A percentile compares a stretch with the other conserved stretches of the same genome.
phyloP scores from a whole-genome alignment of 495 filamentous ascomycete genomes.

The Pseudotulostoma volvatum region DNA sequence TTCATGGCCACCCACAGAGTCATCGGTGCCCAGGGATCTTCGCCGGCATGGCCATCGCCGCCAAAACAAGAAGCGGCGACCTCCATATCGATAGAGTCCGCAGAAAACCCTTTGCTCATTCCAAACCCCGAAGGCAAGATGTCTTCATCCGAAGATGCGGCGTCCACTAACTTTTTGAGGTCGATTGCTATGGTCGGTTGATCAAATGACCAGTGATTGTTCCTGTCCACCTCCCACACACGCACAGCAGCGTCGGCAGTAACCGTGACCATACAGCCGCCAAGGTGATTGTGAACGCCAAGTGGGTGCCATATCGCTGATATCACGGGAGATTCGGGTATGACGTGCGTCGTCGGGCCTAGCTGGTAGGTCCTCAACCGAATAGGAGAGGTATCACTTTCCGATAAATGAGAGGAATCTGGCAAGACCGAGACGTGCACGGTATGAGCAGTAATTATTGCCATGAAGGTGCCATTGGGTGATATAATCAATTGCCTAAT shows the following conservation, averaged over 20 bases:
- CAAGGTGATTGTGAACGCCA: slow-evolving; percentile 43
- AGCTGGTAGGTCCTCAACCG: slow-evolving; percentile 70
- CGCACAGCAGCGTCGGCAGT: slow-evolving; percentile 73
- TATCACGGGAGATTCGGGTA: slow-evolving; percentile 57
- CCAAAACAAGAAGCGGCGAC: slow-evolving; percentile 75
- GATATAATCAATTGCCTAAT: slow-evolving; percentile 73
- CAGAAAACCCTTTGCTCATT: slow-evolving; percentile 64
- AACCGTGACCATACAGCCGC: slow-evolving; percentile 58
- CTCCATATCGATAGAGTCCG: slow-evolving; percentile 73
- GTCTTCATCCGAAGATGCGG: slow-evolving; percentile 57
- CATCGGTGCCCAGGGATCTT: slow-evolving; percentile 78
- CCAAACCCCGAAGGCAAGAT: slow-evolving; percentile 52
- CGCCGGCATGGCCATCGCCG: slow-evolving; percentile 40
- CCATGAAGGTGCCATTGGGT: slow-evolving; percentile 60
- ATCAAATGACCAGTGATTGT: slow-evolving; percentile 71
- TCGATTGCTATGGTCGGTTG: slow-evolving; percentile 67
- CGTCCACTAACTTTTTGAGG: slow-evolving; percentile 65
- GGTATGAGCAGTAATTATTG: slow-evolving; percentile 68
- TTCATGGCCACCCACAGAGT: slow-evolving; percentile 84
- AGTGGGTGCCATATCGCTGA: slow-evolving; percentile 80
- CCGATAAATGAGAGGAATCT: slow-evolving; percentile 52
- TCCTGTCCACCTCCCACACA: slow-evolving; percentile 68
- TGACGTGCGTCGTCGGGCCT: slow-evolving; percentile 75
- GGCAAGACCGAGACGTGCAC: slow-evolving; percentile 68
- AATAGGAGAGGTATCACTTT: slow-evolving; percentile 44